phyloP scores from a whole-genome alignment of 768 basidiomycete genomes.

The Exsudoporus frostii region DNA sequence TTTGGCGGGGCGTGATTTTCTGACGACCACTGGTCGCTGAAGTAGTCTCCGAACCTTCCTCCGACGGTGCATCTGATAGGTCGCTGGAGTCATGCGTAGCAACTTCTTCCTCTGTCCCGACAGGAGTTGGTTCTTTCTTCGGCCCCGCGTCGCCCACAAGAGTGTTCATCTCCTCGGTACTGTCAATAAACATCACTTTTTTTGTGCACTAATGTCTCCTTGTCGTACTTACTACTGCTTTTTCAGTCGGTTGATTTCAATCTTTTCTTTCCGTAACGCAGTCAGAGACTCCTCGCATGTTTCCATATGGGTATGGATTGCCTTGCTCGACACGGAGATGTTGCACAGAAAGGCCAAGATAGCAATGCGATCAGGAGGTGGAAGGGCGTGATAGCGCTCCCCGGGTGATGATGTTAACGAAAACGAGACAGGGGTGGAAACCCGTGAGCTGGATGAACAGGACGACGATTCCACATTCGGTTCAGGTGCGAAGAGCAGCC shows the following conservation, averaged over 20 bases:
- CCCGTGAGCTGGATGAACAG: conserved; percentile 46
- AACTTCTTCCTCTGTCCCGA: conserved; percentile 50
- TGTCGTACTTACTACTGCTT: conserved; percentile 72
- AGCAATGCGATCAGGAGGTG: conserved; percentile 76
- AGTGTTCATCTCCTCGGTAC: conserved; percentile 70
- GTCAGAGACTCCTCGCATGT: conserved; percentile 86
- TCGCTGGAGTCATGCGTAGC: conserved; percentile 67
- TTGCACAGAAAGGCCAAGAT: conserved; percentile 89
- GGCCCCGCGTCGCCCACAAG: conserved; percentile 51
- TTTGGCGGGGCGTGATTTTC: conserved; percentile 49
- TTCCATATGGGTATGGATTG: conserved; percentile 87
- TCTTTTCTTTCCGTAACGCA: conserved; percentile 90
- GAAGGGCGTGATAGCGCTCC: conserved; percentile 71
- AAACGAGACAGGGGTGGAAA: conserved; percentile 45
- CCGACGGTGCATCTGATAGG: conserved; percentile 65
- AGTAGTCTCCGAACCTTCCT: conserved; percentile 59
- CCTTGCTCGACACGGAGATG: conserved; percentile 85
- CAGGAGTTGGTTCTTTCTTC: conserved; percentile 45
- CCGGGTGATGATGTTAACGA: conserved; percentile 49
- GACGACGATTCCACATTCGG: conserved; percentile 37
- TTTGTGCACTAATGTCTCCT: conserved; percentile 6
- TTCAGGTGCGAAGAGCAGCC: conserved; percentile 70
- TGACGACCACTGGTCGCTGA: conserved; percentile 39
- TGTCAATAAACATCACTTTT: conserved; percentile 29
- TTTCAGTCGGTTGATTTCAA: conserved; percentile 88